Evolutionary conservation across 2,329 filamentous ascomycete species (phyloP), one percentile per base, ranked within the genome.

Genomic region (Aspergillus calidoustus): DNA sequence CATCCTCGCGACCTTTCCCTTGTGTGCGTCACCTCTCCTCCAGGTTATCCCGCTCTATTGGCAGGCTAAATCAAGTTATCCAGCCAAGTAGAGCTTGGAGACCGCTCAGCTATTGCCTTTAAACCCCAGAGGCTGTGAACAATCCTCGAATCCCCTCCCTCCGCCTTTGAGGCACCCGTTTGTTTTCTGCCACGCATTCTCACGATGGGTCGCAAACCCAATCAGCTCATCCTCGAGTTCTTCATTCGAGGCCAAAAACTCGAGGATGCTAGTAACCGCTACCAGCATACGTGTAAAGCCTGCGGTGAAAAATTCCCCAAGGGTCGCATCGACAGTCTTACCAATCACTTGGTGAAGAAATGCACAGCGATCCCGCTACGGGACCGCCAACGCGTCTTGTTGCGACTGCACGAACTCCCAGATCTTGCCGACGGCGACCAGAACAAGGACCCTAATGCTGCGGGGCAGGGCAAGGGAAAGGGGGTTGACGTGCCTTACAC

Each of bases 261-360:
- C 71, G 88, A 90, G 73, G 92, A 97, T 79, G 90, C 91, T 66
- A 95, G 91, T 81, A 97, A 96, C 77, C 88, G 93, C 61, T 97
- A 97, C 74, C 89, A 92, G 70, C 92, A 97, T 74, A 95, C 91
- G 13, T 97, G 93, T 86, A 94, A 91, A 77, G 85, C 88, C 67
- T 96, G 92, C 76, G 92, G 92, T 68, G 91, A 95, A 78, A 90
- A 91, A 76, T 97, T 97, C 66, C 91, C 92, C 65, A 96, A 96
- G 75, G 93, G 93, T 64, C 88, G 93, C 64, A 90, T 92, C 71
- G 93, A 97, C 72, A 91, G 87, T 70, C 80, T 97, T 63, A 90
- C 88, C 48, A 89, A 85, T 64, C 93, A 97, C 73, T 84, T 97
- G 59, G 89, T 91, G 57, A 95, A 93, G 76, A 92, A 91, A 82